Evolutionary conservation across 306 rosid species (phyloP).

Genomic region (Dalbergia oliveri): DNA sequence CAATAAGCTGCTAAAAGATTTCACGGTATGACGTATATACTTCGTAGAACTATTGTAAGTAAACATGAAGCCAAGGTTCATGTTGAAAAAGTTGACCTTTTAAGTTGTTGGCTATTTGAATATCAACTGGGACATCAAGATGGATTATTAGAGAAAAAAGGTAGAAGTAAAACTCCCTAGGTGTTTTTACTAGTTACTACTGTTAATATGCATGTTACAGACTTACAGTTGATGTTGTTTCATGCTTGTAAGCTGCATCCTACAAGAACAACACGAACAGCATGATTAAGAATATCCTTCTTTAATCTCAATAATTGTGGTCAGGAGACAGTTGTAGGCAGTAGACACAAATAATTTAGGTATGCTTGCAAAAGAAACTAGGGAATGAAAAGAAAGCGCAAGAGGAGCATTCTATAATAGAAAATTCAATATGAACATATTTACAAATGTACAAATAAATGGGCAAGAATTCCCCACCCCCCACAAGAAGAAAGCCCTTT

Average conservation of each 20-base stretch:
- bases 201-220: neutral
- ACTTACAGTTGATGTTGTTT: neutral
- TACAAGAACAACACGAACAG: neutral
- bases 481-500: neutral
- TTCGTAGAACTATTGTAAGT: too few species aligned
- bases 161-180: neutral
- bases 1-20: too few species aligned
- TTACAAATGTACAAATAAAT: conserved; percentile 26
- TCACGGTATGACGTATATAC: too few species aligned
- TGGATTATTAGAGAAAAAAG: too few species aligned
- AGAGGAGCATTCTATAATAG: conserved; percentile 23
- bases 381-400: neutral
- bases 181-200: neutral
- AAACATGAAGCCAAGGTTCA: too few species aligned
- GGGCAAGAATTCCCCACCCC: neutral
- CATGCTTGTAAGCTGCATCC: neutral
- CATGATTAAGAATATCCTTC: neutral
- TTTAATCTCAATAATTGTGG: conserved; percentile 2
- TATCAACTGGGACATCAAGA: too few species aligned
- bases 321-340: neutral
- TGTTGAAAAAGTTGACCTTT: too few species aligned
- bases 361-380: too few species aligned
- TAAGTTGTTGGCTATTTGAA: neutral
- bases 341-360: neutral
- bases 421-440: conserved; percentile 28